phyloP scores from a whole-genome alignment of 2,329 filamentous ascomycete genomes.

The Fusarium xylarioides region DNA sequence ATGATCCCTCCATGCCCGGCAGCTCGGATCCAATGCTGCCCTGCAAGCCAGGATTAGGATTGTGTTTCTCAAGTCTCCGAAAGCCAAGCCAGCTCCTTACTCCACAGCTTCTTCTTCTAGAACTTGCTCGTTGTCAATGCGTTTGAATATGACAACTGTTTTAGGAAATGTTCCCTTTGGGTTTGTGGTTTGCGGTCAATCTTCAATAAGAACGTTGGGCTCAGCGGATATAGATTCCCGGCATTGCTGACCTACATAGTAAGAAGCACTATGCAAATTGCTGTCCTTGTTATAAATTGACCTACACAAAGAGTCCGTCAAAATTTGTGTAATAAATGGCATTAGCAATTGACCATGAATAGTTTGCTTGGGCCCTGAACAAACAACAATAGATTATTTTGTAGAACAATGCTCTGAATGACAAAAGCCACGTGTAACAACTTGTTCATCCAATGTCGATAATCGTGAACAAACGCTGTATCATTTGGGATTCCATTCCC shows the following conservation, averaged over 20 bases:
- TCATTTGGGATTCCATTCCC: background rate
- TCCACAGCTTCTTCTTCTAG: slow-evolving; percentile 36
- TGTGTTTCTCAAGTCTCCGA: slow-evolving; percentile 27
- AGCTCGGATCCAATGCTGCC: slow-evolving; percentile 34
- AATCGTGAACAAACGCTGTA: background rate
- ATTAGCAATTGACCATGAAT: background rate
- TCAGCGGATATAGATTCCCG: background rate
- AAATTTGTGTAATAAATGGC: no score
- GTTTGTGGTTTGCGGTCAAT: background rate
- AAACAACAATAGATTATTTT: background rate
- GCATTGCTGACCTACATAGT: background rate
- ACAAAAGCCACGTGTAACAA: background rate
- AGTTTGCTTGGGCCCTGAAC: background rate
- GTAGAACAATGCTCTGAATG: background rate
- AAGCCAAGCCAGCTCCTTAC: slow-evolving; percentile 28
- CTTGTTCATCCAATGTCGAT: background rate
- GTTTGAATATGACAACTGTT: background rate
- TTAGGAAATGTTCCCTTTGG: slow-evolving; percentile 5
- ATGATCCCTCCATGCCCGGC: slow-evolving; percentile 25
- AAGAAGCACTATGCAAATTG: background rate
- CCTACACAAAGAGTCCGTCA: background rate
- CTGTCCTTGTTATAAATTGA: background rate
- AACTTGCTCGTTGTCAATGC: slow-evolving; percentile 29
- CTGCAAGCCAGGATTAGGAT: slow-evolving; percentile 24
- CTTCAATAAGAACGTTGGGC: background rate